Percentiles rank a stretch among this genome's conserved stretches.
These are phyloP conservation scores for Tuber magnatum DNA, from an alignment of 495 filamentous ascomycete species.

Conservation along the genomic window DNA sequence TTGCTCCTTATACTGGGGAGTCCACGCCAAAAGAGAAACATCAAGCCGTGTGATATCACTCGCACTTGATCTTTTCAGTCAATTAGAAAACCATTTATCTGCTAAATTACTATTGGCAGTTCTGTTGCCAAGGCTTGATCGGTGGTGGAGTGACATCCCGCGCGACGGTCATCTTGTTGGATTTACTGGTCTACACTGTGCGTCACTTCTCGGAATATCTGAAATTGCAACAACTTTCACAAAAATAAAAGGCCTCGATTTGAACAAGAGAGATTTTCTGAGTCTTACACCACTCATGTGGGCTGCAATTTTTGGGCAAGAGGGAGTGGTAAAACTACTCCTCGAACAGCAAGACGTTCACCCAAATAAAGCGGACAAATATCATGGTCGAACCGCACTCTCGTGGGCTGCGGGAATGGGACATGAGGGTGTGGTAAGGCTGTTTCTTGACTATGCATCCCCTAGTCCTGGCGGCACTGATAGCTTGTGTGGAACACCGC, in stretches of 20 bases:
- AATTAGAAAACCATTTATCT: neutral
- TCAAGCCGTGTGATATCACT: neutral
- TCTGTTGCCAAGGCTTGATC: no score
- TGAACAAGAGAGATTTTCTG: neutral
- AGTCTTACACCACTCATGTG: neutral
- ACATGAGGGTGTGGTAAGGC: neutral
- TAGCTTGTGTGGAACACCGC: neutral
- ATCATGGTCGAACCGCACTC: neutral
- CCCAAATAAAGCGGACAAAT: neutral
- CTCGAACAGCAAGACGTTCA: neutral
- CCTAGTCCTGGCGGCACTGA: neutral
- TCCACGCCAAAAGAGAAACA: neutral
- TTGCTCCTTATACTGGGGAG: neutral
- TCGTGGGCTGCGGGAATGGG: no score
- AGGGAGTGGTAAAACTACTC: neutral
- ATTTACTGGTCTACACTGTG: neutral
- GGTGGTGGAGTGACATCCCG: no score
- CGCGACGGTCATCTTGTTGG: neutral
- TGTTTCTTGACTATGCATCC: neutral
- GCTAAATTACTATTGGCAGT: neutral
- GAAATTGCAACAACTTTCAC: neutral
- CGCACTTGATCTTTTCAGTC: neutral
- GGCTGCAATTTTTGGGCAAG: neutral
- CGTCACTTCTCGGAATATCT: neutral
- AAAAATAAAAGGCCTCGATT: neutral